phyloP scores from a whole-genome alignment of 1,284 basidiomycete genomes.

The Ceratobasidium sp. region DNA sequence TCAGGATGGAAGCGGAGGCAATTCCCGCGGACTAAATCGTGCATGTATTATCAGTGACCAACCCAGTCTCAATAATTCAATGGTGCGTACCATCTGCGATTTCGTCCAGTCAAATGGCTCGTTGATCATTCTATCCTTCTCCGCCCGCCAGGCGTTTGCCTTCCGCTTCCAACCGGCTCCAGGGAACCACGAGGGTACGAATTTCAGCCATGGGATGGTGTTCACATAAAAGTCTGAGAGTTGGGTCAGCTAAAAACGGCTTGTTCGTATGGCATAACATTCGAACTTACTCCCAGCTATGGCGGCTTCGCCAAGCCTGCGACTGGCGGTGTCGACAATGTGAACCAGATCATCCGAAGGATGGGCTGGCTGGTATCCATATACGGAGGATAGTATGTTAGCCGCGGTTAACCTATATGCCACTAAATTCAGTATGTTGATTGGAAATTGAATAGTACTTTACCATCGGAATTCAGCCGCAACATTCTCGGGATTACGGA shows the following conservation, averaged over 20 bases:
- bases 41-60: too few relatives aligned
- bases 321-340: not conserved
- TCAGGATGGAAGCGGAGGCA: constrained; percentile 31
- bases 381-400: constrained; percentile 8
- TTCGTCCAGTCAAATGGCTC: constrained; percentile 37
- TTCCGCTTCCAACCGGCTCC: constrained; percentile 30
- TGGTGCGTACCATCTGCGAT: not conserved
- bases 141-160: not conserved
- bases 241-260: constrained; percentile 21
- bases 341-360: not conserved
- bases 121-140: too few relatives aligned
- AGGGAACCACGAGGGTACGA: constrained; percentile 43
- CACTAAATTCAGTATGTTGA: not conserved
- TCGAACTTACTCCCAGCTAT: constrained; percentile 21
- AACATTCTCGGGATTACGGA: constrained; percentile 3
- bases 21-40: constrained; percentile 25
- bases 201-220: constrained; percentile 3
- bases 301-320: constrained; percentile 7
- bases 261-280: not conserved
- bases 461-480: constrained; percentile 17
- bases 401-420: not conserved
- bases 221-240: too few relatives aligned
- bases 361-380: not conserved
- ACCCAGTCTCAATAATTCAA: too few relatives aligned
- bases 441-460: too few relatives aligned